A percentile compares a stretch with the other conserved stretches of the same genome.
phyloP scores from a whole-genome alignment of 306 rosid genomes.

The Oemleria cerasiformis region DNA sequence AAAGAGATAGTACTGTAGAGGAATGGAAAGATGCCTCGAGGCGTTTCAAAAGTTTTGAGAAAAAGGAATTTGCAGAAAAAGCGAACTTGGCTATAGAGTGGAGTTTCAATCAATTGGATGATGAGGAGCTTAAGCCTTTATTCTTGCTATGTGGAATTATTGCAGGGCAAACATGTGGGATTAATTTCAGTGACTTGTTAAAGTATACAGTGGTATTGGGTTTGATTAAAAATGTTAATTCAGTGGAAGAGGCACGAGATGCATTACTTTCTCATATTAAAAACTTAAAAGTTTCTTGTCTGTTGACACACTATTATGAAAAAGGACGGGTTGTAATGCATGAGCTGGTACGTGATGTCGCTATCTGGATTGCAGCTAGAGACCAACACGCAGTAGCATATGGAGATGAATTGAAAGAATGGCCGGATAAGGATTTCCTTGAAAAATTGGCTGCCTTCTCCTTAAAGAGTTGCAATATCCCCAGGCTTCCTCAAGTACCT shows the following conservation, averaged over 20 bases:
- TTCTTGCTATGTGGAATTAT: conserved; percentile 28
- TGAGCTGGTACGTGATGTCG: conserved; percentile 25
- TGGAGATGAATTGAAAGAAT: conserved; percentile 7
- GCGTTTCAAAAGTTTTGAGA: not conserved
- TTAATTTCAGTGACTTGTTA: conserved; percentile 26
- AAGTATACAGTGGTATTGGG: conserved; percentile 31
- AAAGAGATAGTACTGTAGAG: too few relatives aligned
- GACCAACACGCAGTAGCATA: not conserved
- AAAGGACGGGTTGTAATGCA: conserved; percentile 11
- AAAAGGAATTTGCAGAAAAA: not conserved
- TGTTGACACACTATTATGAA: conserved; percentile 10
- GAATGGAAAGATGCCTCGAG: not conserved
- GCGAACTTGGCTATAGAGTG: conserved; percentile 5
- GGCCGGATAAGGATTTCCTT: conserved; percentile 11
- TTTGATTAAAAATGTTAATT: conserved; percentile 1
- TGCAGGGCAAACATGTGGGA: not conserved
- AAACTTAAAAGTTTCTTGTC: conserved; percentile 13
- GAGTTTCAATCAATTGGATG: conserved; percentile 20
- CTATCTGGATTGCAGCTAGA: conserved; percentile 13
- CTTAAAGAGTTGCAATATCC: not conserved
- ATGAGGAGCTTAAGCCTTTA: not conserved
- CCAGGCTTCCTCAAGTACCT: conserved; percentile 14
- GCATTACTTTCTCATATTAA: not conserved
- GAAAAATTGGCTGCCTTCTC: conserved; percentile 18
- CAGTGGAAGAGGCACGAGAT: conserved; percentile 7